Base-by-base conservation (phyloP, 1,284 basidiomycete genomes). In the Ceratobasidium sp. region DNA sequence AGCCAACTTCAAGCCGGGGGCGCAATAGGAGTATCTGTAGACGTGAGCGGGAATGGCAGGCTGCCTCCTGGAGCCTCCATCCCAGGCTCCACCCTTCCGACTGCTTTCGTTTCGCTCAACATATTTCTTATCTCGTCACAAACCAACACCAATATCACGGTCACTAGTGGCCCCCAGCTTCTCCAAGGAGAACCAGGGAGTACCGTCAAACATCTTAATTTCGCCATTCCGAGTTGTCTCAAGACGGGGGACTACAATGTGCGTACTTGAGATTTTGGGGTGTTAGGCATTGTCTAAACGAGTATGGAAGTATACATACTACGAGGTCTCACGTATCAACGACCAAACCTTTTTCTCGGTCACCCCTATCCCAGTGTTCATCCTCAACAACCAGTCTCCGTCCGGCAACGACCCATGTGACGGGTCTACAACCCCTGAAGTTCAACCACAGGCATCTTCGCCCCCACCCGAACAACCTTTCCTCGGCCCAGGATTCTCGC, bases 181-280 rank as follows among this genome's bases (percentile, higher is more conserved):
- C 55, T 76, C 12, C 60, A 61, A 39, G 73, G 74, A 21, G 76
- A 76, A 36, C 72, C 69, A 45, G 83, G 83, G 14, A 83, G 80
- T 71, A 84, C 83, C 18, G 86, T 87, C 64, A 84, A 84, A 73
- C 85, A 86, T 76, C 76, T 85, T 9, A 80, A 84, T 72, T 86
- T 80, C 78, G 74, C 75, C 3, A 79, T 87, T 26, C 83, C 85
- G 0, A 76, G 77, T 2, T 87, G 85, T 74, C 75, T 86, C 6
- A 77, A 80, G 3, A 73, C 80, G n/a, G 86, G 85, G 34, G 65
- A 79, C 23, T 87, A 87, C 75, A 87, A 87, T 50, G 72, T 76
- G 48, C 34, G 74, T 50, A 21, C 28, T 57, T 32, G 14, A 16
- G 18, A 34, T 23, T 48, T 48, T 23, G 12, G n/a, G 4, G 6